Base-by-base conservation (phyloP, 148 eudicot genomes). In the Tetragonia tetragonoides region DNA sequence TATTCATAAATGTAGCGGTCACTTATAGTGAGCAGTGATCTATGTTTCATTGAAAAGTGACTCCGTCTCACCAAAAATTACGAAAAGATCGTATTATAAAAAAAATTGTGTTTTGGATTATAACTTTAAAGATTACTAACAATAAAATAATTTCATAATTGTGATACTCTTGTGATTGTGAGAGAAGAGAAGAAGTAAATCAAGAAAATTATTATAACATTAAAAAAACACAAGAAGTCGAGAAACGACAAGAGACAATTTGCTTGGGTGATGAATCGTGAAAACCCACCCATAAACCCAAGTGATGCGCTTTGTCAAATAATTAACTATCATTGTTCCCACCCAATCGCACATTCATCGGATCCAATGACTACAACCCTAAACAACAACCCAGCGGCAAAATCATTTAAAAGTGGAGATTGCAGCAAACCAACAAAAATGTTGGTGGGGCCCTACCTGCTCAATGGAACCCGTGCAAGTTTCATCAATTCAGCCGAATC, bases 301-400 rank as follows among this genome's bases (percentile, higher is more conserved):
- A 7, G 12, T 12, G 8, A 12, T 7, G 10, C 53, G 53, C 64
- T 53, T 40, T 70, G 44, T 53, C 44, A 76, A 81, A 72, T 76
- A 65, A 76, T 18, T 34, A 47, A 75, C 64, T 46, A 74, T 78
- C 6, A 46, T 49, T 70, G 82, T 70, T 70, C 70, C 74, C 76
- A 28, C 79, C 40, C 83, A 65, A 28, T 65, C 77, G 72, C 76
- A 59, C 23, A 72, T 71, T 66, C 76, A 75, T 51, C 34, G 77
- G 83, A 81, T 81, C 80, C 83, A 64, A 76, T 76, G 76, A 71
- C 69, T 62, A 37, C 0, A 16, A 24, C 47, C 44, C 17, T 23
- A 6, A 40, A 38, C 44, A 38, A 40, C 7, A 40, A 17, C n/a
- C 54, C 34, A 80, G 41, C 63, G n/a, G 0, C 68, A 46, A 62